A percentile compares a stretch with the other conserved stretches of the same genome.
Conservation (phyloP, 2,329 filamentous ascomycete genomes). For the Acephala macrosclerotiorum region DNA sequence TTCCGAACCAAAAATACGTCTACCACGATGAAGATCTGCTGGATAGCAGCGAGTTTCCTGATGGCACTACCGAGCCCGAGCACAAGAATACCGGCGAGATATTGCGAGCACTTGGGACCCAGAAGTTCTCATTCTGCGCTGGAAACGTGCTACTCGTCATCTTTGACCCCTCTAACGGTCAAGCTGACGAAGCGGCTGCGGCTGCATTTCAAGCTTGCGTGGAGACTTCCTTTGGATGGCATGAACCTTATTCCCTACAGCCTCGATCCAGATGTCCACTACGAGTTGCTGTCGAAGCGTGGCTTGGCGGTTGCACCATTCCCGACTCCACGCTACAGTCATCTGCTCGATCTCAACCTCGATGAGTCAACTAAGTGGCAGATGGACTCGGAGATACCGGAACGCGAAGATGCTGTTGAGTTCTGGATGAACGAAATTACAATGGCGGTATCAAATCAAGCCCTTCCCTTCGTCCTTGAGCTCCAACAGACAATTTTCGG, state of each 20-base stretch:
- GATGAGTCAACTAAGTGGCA: background rate
- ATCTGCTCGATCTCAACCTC: background rate
- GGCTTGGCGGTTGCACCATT: background rate
- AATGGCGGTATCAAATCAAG: no score
- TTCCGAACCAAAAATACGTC: background rate
- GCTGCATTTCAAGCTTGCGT: background rate
- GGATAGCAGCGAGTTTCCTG: background rate
- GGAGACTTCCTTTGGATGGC: slow-evolving; percentile 8
- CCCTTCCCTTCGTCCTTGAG: slow-evolving; percentile 10
- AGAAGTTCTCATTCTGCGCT: slow-evolving; percentile 8
- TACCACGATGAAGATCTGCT: slow-evolving; percentile 2
- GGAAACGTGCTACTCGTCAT: background rate
- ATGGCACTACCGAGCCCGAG: background rate
- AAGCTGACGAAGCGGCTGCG: background rate
- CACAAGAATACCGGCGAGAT: background rate
- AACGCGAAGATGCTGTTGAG: background rate
- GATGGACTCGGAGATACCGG: background rate
- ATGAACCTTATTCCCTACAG: background rate
- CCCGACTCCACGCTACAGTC: background rate
- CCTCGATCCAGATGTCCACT: slow-evolving; percentile 9
- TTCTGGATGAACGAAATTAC: background rate
- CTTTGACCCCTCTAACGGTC: background rate
- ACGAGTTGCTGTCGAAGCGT: slow-evolving; percentile 9
- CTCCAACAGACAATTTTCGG: slow-evolving; percentile 7
- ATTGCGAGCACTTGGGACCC: background rate